These are phyloP conservation scores for Fomes fomentarius DNA, from an alignment of 1,284 basidiomycete genomes.

Conservation along the genomic window DNA sequence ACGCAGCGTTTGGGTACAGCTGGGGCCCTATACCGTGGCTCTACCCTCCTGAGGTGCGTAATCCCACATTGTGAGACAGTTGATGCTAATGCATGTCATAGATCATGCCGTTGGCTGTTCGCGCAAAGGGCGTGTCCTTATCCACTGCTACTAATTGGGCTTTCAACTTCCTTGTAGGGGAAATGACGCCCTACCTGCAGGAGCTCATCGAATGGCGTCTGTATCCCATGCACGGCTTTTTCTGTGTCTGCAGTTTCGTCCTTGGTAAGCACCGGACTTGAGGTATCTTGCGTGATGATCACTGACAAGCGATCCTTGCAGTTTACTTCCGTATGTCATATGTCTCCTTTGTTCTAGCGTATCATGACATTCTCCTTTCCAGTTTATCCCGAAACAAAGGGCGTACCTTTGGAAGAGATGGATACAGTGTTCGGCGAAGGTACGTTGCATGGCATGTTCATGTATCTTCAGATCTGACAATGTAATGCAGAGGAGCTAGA, in stretches of 20 bases:
- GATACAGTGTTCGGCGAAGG: constrained; percentile 84
- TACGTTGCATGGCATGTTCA: constrained; percentile 27
- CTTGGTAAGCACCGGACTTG: constrained; percentile 54
- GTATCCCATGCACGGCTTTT: constrained; percentile 97
- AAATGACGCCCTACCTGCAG: constrained; percentile 88
- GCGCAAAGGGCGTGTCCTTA: constrained; percentile 93
- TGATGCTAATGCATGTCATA: constrained; percentile 37
- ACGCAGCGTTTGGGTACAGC: constrained; percentile 90
- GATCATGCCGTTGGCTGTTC: constrained; percentile 90
- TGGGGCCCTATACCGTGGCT: constrained; percentile 55
- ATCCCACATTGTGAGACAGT: no score
- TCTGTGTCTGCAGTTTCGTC: constrained; percentile 88
- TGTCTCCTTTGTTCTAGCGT: constrained; percentile 1
- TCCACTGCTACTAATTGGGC: constrained; percentile 89
- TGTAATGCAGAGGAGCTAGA: constrained; percentile 51
- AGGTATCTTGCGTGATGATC: not conserved
- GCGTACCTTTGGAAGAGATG: constrained; percentile 83
- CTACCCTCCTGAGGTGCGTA: constrained; percentile 80
- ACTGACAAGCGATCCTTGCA: constrained; percentile 31
- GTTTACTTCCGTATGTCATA: constrained; percentile 73
- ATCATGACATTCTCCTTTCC: constrained; percentile 20
- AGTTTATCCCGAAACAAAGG: constrained; percentile 86
- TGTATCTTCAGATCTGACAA: constrained; percentile 20
- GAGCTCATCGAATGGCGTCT: constrained; percentile 91
- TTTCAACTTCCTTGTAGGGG: constrained; percentile 90